Evolutionary conservation across 805 yeast genomes (phyloP), one percentile per base, ranked within the genome.

Genomic region (Metahyphopichia silvanorum): DNA sequence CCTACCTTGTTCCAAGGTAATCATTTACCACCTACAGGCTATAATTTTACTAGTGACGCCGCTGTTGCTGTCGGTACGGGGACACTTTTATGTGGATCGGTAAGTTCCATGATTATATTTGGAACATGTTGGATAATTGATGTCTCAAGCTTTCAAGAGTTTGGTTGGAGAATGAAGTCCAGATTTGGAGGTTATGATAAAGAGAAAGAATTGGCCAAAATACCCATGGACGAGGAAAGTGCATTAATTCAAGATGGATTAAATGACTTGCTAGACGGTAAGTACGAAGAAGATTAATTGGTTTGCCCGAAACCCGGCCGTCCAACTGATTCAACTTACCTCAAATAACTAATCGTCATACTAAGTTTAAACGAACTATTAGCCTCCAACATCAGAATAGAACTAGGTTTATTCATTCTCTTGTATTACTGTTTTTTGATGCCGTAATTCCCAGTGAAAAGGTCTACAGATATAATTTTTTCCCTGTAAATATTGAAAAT

Each of bases 1-100:
- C 96, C 96, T 6, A 72, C 71, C 26, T 68, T 79, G 47, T 89
- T 85, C 58, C 88, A 86, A 47, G 86, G 89, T 9, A 88, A 88
- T 57, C 91, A 87, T 48, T 73, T 77, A 36, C 94, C 94, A 2
- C 96, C 96, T 4, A 69, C 78, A n/a, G 50, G 67, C 25, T 83
- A 81, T 49, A 81, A 84, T 19, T 79, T 85, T 52, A 78, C 85
- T 40, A 75, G 77, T 34, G 96, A 88, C 54, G 96, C 96, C 2
- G 76, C 86, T 21, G 77, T 79, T 25, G 96, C 96, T 0, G 86
- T 89, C 3, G 77, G 82, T 0, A 81, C 85, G 25, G 94, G 96
- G 2, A 76, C 95, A 0, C 59, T 83, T 29, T 61, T 89, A 12
- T 85, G 96, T 2, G 71, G 79, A 0, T 73, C 87, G 1, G 76